Evolutionary conservation across 306 rosid genomes (phyloP), one percentile per base, ranked within the genome.

Genomic region (Lithocarpus polystachyus): DNA sequence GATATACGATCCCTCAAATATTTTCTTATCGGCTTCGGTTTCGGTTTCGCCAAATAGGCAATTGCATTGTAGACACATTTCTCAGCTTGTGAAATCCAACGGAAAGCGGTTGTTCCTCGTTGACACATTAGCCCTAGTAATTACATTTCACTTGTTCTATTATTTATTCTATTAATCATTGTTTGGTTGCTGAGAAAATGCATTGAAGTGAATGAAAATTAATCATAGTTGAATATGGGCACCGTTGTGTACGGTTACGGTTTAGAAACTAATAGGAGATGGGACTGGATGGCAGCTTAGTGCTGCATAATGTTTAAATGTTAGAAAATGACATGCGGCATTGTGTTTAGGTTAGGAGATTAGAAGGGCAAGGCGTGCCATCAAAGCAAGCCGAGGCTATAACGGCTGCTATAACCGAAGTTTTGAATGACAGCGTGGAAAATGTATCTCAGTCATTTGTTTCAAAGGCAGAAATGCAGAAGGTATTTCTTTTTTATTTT

Each of bases 301-400:
- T 45, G 22, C 37, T 24, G 19, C 57, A 35, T 76, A 19, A 24
- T 65, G 64, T 11, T 56, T 18, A 11, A 56, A 18, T 54, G 18
- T 35, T 61, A 61, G 28, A 48, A 48, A 56, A 77, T 80, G 23
- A 53, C 12, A 2, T 64, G 28, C 5, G 67, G 60, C 45, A 12
- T 73, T 65, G 56, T 26, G 68, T 83, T 5, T 82, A 95, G 98
- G 98, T 95, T 52, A 93, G 95, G 82, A 91, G 79, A 83, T 84
- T 93, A 70, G 99, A 95, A 86, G 92, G 92, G 35, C 88, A 90
- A 86, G 99, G 97, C 1, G 82, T 95, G 31, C 97, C 99, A 37
- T 87, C 92, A 1, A 81, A 90, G 62, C 98, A 95, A 51, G 97
- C 99, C 0, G 99, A 95, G 89, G 99, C 98, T 11, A 93, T 95